Percentiles rank a stretch among this genome's conserved stretches.
Evolutionary conservation across 306 rosid genomes (phyloP).

Genomic region (Castanea sativa): DNA sequence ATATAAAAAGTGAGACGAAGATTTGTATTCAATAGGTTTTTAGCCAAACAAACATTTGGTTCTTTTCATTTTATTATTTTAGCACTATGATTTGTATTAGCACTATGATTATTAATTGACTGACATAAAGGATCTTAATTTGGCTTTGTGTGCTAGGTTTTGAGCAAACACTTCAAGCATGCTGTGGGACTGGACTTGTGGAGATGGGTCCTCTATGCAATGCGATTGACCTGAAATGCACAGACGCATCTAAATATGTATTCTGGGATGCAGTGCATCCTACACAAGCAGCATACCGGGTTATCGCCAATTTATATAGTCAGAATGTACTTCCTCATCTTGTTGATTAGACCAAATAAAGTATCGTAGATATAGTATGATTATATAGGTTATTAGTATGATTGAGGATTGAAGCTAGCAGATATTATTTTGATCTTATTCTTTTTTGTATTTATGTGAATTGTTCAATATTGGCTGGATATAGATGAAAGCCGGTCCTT

Average conservation of each 20-base stretch:
- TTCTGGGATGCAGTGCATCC: constrained; percentile 52
- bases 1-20: too few relatives aligned
- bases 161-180: constrained; percentile 27
- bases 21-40: too few relatives aligned
- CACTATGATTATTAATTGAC: background rate
- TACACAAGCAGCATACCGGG: constrained; percentile 24
- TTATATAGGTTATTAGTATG: constrained; percentile 41
- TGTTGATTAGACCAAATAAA: constrained; percentile 3
- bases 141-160: constrained; percentile 19
- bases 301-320: constrained; percentile 3
- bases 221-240: constrained; percentile 22
- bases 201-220: constrained; percentile 42
- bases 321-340: constrained; percentile 17
- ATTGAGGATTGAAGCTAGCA: constrained; percentile 31
- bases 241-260: constrained; percentile 34
- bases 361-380: too few relatives aligned
- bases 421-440: too few relatives aligned
- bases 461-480: too few relatives aligned
- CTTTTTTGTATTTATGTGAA: too few relatives aligned
- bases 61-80: background rate
- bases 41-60: too few relatives aligned
- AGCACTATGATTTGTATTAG: background rate
- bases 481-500: too few relatives aligned
- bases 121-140: background rate
- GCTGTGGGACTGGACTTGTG: constrained; percentile 51